Percentiles rank a stretch among this genome's conserved stretches.
These are phyloP conservation scores for Sporisorium exsertum DNA, from an alignment of 1,284 basidiomycete species.

Conservation along the genomic window DNA sequence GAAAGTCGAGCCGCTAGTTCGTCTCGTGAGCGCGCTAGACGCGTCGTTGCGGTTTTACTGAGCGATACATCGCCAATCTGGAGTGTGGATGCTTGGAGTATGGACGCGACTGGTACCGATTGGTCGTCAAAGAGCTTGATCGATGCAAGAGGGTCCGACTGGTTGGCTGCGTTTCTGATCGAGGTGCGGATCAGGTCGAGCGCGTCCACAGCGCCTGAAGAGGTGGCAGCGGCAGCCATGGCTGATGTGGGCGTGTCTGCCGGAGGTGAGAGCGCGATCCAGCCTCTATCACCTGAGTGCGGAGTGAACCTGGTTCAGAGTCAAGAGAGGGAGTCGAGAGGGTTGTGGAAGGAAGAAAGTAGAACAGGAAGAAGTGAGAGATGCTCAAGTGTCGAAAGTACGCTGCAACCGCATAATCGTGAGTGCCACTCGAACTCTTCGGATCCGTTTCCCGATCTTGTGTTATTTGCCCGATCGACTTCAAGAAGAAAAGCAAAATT, in stretches of 20 bases:
- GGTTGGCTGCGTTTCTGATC: conserved; percentile 11
- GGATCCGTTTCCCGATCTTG: conserved; percentile 11
- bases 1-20: conserved; percentile 26
- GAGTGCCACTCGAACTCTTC: background rate
- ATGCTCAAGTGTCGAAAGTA: background rate
- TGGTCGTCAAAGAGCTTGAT: conserved; percentile 34
- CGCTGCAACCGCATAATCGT: conserved; percentile 1
- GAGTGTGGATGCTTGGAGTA: conserved; percentile 27
- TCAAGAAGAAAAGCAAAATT: conserved; percentile 14
- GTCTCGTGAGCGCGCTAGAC: conserved; percentile 48
- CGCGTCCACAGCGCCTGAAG: conserved; percentile 18
- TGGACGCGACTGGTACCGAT: conserved; percentile 19
- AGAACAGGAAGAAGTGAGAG: background rate
- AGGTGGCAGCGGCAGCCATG: conserved; percentile 21
- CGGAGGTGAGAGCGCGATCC: background rate
- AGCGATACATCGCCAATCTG: conserved; percentile 24
- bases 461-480: background rate
- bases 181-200: conserved; percentile 47
- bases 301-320: background rate
- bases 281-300: background rate
- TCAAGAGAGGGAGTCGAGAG: background rate
- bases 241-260: background rate
- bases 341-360: background rate
- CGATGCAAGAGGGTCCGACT: conserved; percentile 19
- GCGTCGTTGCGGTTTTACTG: conserved; percentile 24